Base-by-base conservation (phyloP, 805 yeast species). In the Sungouiella blattae region DNA sequence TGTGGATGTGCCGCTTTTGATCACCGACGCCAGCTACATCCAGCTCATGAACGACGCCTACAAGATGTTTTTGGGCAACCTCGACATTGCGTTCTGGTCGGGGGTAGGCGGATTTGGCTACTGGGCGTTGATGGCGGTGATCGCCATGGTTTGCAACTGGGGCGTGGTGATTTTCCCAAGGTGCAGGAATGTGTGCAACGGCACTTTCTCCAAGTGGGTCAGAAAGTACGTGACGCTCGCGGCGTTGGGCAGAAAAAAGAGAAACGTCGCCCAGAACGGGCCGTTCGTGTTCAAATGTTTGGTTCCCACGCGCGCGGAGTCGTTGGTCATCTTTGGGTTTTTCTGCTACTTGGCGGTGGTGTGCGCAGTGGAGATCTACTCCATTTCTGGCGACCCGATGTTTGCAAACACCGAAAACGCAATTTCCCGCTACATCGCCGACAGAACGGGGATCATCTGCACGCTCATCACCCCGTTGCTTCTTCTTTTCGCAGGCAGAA, bases 211-310 rank as follows among this genome's bases (percentile, higher is more conserved):
- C 4, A 70, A 64, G 37, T 37, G 53, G 40, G 45, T 67, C 37
- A 54, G 75, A 40, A 56, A 58, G 12, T 49, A 57, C 25, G 30
- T 71, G 6, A 53, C 65, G 0, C 44, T 67, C 7, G 76, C 78
- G 11, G 69, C 77, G 0, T 49, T 64, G 4, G 37, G 39, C 16
- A 55, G 55, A 2, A 50, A 39, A 30, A 41, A 50, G 13, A 64
- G 58, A 36, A 57, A 66, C 15, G 44, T 50, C 20, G 58, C 54
- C 26, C 47, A 50, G 20, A 42, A 49, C 12, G 48, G 52, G 17
- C 30, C 45, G 8, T 30, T 40, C 12, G 37, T 57, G 3, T 25
- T 47, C 21, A 38, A 62, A 4, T 49, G 62, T 47, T 49, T 67
- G 17, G 60, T 44, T 13, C 52, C 52, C 3, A 31, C 52, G 5